Evolutionary conservation across 78 protist species (phyloP).

Genomic region (Acrasis kona): DNA sequence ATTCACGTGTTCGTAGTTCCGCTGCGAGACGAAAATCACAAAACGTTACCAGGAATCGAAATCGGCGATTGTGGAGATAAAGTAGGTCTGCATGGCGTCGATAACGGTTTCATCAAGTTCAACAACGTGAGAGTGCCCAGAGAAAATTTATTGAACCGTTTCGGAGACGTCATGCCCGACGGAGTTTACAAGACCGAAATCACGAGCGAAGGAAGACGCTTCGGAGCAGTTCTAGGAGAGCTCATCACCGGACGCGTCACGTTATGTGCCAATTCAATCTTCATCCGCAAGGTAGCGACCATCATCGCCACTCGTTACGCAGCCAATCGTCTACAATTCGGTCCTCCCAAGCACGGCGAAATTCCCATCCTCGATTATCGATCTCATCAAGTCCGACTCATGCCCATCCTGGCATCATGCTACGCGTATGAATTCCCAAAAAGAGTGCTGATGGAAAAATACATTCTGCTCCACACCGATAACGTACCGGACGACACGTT

Average conservation of each 20-base stretch:
- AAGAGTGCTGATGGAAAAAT: not conserved
- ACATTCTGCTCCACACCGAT: not conserved
- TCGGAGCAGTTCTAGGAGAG: constrained; percentile 41
- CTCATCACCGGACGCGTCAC: constrained; percentile 52
- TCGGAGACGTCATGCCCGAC: constrained; percentile 24
- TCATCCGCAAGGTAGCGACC: constrained; percentile 29
- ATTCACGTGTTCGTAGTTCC: constrained; percentile 51
- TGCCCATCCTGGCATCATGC: constrained; percentile 39
- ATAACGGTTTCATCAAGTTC: constrained; percentile 56
- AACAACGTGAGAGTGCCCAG: constrained; percentile 41
- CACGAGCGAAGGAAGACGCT: constrained; percentile 37
- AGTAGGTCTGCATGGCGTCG: constrained; percentile 55
- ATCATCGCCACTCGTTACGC: constrained; percentile 45
- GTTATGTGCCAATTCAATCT: constrained; percentile 28
- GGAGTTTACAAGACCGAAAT: constrained; percentile 35
- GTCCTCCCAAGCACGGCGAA: constrained; percentile 3
- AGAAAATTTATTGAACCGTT: constrained; percentile 30
- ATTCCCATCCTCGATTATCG: not conserved
- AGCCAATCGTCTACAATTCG: constrained; percentile 33
- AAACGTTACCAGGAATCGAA: constrained; percentile 23
- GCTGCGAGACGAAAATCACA: constrained; percentile 16
- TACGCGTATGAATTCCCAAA: constrained; percentile 36
- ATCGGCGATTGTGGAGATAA: constrained; percentile 51
- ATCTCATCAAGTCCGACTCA: constrained; percentile 37
- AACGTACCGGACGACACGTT: not conserved